A percentile compares a stretch with the other conserved stretches of the same genome.
phyloP scores from a whole-genome alignment of 2,329 filamentous ascomycete species.

The Botrytis fabae region DNA sequence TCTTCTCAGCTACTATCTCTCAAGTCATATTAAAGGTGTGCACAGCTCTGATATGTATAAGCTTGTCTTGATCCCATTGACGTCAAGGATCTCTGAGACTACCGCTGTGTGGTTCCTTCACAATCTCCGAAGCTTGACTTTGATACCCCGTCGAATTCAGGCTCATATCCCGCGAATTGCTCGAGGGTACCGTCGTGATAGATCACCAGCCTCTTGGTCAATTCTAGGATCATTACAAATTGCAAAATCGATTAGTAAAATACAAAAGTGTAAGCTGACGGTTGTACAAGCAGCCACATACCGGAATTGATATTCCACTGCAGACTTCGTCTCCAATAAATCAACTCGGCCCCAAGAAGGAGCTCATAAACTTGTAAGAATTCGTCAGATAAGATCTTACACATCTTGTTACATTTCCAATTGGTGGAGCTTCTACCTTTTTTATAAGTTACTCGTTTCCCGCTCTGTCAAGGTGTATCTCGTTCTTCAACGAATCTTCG shows the following conservation, averaged over 20 bases:
- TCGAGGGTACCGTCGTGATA: neutral
- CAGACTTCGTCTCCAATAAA: neutral
- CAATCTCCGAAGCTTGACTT: neutral
- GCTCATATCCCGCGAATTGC: neutral
- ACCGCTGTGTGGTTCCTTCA: neutral
- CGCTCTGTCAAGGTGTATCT: neutral
- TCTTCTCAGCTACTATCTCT: neutral
- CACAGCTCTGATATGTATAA: neutral
- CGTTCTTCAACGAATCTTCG: conserved; percentile 6
- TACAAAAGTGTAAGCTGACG: conserved; percentile 18
- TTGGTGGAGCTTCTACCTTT: neutral
- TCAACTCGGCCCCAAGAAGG: neutral
- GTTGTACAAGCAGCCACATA: conserved; percentile 3
- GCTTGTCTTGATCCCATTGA: neutral
- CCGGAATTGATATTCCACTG: neutral
- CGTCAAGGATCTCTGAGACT: neutral
- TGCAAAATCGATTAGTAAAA: conserved; percentile 19
- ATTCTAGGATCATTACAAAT: conserved; percentile 10
- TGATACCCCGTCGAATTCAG: neutral
- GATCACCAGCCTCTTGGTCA: neutral
- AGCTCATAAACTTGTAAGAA: neutral
- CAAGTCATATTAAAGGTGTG: neutral
- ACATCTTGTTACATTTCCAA: neutral
- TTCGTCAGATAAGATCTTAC: conserved; percentile 8
- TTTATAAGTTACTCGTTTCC: neutral